phyloP scores from a whole-genome alignment of 331 rosid genomes.

The Pyrus hybrid region DNA sequence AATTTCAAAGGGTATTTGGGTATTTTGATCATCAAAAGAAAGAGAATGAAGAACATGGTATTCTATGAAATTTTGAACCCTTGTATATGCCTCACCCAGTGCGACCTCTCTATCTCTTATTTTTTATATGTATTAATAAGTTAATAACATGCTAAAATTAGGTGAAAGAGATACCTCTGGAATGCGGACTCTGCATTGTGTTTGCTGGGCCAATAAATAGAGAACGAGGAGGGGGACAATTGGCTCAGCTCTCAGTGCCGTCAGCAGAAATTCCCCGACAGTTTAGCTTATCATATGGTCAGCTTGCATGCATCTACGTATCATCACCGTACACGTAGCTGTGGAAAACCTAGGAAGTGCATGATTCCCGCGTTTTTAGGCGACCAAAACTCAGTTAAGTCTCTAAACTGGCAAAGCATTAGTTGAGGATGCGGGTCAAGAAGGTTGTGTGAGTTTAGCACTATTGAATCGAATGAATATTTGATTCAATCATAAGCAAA shows the following conservation, averaged over 20 bases:
- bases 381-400: not conserved
- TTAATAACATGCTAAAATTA: too few species aligned
- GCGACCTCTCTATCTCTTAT: too few species aligned
- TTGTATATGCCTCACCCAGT: too few species aligned
- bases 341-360: not conserved
- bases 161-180: too few species aligned
- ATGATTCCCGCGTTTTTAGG: not conserved
- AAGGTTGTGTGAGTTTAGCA: not conserved
- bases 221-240: slow-evolving; percentile 3
- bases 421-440: not conserved
- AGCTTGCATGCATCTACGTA: not conserved
- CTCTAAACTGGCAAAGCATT: not conserved
- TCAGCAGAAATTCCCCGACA: slow-evolving; percentile 10
- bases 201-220: too few species aligned
- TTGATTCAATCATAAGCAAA: not conserved
- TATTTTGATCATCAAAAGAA: too few species aligned
- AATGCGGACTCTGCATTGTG: too few species aligned
- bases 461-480: not conserved
- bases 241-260: slow-evolving; percentile 17
- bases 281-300: not conserved
- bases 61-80: too few species aligned
- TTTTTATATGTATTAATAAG: too few species aligned
- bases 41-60: too few species aligned
- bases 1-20: too few species aligned
- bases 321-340: slow-evolving; percentile 19